phyloP scores from a whole-genome alignment of 2,329 filamentous ascomycete species.

The Lasiodiplodia gonubiensis region DNA sequence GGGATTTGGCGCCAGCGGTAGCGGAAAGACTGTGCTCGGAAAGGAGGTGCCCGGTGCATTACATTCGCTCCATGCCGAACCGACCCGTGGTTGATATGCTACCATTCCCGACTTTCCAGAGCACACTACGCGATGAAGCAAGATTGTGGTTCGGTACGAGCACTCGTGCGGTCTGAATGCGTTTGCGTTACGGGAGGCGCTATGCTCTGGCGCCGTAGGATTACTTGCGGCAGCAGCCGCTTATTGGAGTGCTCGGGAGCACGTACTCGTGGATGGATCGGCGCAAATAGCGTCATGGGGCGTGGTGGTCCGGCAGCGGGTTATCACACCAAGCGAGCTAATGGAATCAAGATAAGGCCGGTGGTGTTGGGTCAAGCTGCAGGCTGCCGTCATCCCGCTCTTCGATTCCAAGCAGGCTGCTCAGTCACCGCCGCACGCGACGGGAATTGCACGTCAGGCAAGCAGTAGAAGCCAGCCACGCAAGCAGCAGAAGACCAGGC shows the following conservation, averaged over 20 bases:
- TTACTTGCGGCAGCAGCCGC: background rate
- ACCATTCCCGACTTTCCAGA: background rate
- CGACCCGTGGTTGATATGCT: background rate
- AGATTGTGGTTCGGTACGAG: background rate
- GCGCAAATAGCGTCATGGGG: background rate
- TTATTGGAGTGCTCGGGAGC: background rate
- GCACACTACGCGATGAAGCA: background rate
- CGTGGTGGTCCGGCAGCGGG: constrained; percentile 8
- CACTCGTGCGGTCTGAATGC: background rate
- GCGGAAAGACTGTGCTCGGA: background rate
- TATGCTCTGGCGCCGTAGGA: too few relatives aligned
- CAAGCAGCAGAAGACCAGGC: background rate
- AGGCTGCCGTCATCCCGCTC: constrained; percentile 14
- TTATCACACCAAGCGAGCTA: constrained; percentile 12
- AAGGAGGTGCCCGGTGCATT: background rate
- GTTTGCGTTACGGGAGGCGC: background rate
- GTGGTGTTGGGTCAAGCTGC: constrained; percentile 19
- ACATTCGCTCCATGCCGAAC: background rate
- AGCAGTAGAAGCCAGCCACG: constrained; percentile 7
- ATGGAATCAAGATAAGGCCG: constrained; percentile 24
- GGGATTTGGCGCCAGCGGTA: background rate
- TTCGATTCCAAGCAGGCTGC: background rate
- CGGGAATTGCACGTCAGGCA: background rate
- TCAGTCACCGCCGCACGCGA: background rate
- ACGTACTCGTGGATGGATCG: background rate